Conservation (phyloP, 306 rosid species). For the Pyrus betulifolia region DNA sequence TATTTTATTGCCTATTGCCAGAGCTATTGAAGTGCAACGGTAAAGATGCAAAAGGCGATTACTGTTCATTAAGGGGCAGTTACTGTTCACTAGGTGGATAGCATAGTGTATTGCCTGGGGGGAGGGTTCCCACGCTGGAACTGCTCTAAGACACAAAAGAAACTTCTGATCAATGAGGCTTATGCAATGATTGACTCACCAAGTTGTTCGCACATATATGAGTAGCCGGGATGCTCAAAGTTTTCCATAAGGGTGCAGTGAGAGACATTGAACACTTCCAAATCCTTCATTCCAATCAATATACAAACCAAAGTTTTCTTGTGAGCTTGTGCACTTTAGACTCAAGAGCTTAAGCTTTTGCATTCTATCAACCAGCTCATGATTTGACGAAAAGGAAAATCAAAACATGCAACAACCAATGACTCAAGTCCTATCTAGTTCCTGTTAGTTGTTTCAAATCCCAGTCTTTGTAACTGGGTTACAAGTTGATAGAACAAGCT, state of each 20-base stretch:
- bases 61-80: too few species aligned
- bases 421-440: not conserved
- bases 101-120: too few species aligned
- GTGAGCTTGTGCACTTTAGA: not conserved
- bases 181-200: not conserved
- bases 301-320: not conserved
- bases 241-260: not conserved
- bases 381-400: too few species aligned
- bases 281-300: not conserved
- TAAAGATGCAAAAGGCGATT: too few species aligned
- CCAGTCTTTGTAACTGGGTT: not conserved
- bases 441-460: not conserved
- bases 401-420: not conserved
- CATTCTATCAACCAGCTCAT: not conserved
- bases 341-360: not conserved
- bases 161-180: not conserved
- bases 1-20: too few species aligned
- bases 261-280: not conserved
- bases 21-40: too few species aligned
- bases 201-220: not conserved
- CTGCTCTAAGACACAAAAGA: not conserved
- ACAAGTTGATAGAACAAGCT: not conserved
- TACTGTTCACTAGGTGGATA: too few species aligned
- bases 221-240: not conserved
- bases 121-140: too few species aligned